Evolutionary conservation across 495 filamentous ascomycete species (phyloP).

Genomic region (Aspergillus ostianus): DNA sequence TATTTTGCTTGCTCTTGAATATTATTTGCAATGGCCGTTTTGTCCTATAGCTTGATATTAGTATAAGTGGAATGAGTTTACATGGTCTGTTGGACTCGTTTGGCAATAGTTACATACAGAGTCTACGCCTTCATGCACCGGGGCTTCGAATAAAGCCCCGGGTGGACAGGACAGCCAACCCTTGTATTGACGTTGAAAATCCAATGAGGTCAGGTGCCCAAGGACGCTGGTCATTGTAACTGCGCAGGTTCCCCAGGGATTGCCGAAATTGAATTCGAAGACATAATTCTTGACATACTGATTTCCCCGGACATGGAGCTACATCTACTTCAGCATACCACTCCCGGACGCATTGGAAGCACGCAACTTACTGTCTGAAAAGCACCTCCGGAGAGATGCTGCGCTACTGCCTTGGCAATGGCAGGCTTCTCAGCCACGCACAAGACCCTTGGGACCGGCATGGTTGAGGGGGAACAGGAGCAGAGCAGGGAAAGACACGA

Average conservation of each 20-base stretch:
- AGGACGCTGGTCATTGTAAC: constrained; percentile 92
- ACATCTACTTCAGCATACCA: constrained; percentile 28
- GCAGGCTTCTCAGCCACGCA: constrained; percentile 98
- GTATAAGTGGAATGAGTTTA: background rate
- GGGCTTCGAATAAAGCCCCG: constrained; percentile 76
- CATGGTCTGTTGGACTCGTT: background rate
- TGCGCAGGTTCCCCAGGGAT: constrained; percentile 73
- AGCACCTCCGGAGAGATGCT: constrained; percentile 76
- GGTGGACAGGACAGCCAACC: constrained; percentile 82
- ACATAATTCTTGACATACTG: constrained; percentile 90
- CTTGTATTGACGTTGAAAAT: constrained; percentile 68
- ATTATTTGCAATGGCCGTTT: constrained; percentile 76
- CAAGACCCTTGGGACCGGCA: constrained; percentile 58
- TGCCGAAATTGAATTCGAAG: constrained; percentile 83
- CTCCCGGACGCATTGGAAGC: constrained; percentile 12
- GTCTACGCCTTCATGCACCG: constrained; percentile 62
- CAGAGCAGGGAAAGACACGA: background rate
- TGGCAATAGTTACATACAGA: constrained; percentile 44
- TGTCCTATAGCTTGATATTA: constrained; percentile 55
- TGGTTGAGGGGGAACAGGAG: background rate
- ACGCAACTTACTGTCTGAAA: constrained; percentile 61
- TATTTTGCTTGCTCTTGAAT: constrained; percentile 74
- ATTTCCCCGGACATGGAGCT: constrained; percentile 61
- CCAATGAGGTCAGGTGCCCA: constrained; percentile 74
- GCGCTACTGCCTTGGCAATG: constrained; percentile 90